Base-by-base conservation (phyloP, 2,329 filamentous ascomycete species). In the Aquanectria penicillioides region DNA sequence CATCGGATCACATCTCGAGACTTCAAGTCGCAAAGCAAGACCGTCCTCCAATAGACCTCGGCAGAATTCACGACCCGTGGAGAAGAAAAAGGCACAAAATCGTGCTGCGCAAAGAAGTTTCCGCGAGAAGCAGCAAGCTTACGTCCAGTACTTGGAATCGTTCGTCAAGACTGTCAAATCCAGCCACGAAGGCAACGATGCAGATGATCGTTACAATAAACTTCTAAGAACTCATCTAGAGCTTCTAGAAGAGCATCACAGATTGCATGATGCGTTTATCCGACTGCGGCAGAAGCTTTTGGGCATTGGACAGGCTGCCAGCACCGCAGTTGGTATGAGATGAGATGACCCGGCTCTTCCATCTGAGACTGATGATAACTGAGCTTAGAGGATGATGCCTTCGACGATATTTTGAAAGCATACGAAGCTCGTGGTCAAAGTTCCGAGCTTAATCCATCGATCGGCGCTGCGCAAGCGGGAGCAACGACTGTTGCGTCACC, bases 61-160 rank as follows among this genome's bases (percentile, higher is more conserved):
- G n/a, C n/a, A n/a, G n/a, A n/a, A n/a, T n/a, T n/a, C n/a, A n/a
- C n/a, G n/a, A 13, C 38, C 38, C 6, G 38, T 17, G 13, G 46
- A 37, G 6, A 36, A 25, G 11, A 38, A 49, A 18, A 34, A 36
- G 11, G 46, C 46, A 4, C 46, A 49, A 15, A 49, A 49, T 11
- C 23, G 46, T 6, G 46, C 23, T 11, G 46, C 46, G 3, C 46
- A 49, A 11, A 37, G 33, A 15, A 49, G 46, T 12, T 49, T 49
- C 9, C 46, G 33, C 6, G 46, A 49, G n/a, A 49, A 49, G 22
- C 46, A 49, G 9, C 46, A 49, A 23, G 33, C 31, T 10, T 26
- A 36, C 10, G 18, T 49, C 18, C 20, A 49, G 25, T 49, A 49
- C 20, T 11, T 49, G 10, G 46, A 49, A 9, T 38, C 46, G 17